phyloP scores from a whole-genome alignment of 2,329 filamentous ascomycete genomes.

The Ascochyta clinopodiicola region DNA sequence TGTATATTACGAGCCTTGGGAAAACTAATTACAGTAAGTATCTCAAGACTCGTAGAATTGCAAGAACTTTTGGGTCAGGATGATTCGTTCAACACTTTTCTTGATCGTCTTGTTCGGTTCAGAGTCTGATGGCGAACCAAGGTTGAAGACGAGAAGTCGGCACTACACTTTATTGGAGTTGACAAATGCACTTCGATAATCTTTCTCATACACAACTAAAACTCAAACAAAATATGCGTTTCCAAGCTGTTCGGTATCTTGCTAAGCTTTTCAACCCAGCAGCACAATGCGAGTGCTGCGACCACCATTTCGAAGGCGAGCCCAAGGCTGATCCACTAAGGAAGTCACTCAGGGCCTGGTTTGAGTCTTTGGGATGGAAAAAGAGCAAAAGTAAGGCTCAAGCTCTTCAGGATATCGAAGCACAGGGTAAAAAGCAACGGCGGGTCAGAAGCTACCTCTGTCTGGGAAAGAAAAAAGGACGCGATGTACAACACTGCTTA shows the following conservation, averaged over 20 bases:
- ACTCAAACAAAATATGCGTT: neutral
- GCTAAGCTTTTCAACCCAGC: neutral
- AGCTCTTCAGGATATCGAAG: neutral
- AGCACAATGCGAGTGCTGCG: constrained; percentile 4
- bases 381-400: neutral
- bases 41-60: too few species aligned
- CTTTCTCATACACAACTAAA: neutral
- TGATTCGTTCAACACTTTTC: neutral
- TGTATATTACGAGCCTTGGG: too few species aligned
- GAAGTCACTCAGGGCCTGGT: neutral
- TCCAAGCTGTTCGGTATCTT: neutral
- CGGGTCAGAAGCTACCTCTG: neutral
- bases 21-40: too few species aligned
- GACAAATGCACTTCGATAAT: neutral
- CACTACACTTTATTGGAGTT: neutral
- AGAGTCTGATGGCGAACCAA: neutral
- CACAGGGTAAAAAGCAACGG: neutral
- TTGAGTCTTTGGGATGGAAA: neutral
- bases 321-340: neutral
- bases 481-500: neutral
- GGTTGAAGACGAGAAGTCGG: neutral
- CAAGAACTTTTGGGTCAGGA: too few species aligned
- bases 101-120: neutral
- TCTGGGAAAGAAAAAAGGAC: neutral
- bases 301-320: neutral